Evolutionary conservation across 2,329 filamentous ascomycete species (phyloP).

Genomic region (Golovinomyces cichoracearum): DNA sequence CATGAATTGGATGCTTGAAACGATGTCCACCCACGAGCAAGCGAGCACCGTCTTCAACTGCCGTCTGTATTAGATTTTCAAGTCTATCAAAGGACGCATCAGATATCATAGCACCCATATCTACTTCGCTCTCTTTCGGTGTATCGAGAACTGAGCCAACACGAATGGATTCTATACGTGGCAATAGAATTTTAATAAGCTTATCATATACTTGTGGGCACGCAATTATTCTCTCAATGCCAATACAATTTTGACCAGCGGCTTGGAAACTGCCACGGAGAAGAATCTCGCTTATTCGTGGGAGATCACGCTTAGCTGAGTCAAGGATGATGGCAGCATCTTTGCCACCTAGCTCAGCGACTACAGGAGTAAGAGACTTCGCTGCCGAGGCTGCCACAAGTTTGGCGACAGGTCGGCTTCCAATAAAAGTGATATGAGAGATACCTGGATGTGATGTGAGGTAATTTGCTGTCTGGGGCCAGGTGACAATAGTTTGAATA

Average conservation of each 20-base stretch:
- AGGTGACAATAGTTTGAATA: constrained; percentile 66
- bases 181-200: constrained; percentile 43
- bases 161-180: constrained; percentile 47
- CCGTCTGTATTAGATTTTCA: constrained; percentile 50
- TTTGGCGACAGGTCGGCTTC: constrained; percentile 63
- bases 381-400: constrained; percentile 70
- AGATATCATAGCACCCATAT: constrained; percentile 80
- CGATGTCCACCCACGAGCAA: constrained; percentile 59
- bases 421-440: constrained; percentile 85
- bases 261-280: constrained; percentile 88
- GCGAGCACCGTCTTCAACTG: constrained; percentile 51
- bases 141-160: constrained; percentile 41
- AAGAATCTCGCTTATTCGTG: constrained; percentile 53
- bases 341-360: constrained; percentile 83
- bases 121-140: constrained; percentile 26
- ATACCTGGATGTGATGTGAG: constrained; percentile 68
- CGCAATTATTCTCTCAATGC: constrained; percentile 77
- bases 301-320: constrained; percentile 35
- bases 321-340: constrained; percentile 79
- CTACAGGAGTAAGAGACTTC: constrained; percentile 60
- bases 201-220: constrained; percentile 48
- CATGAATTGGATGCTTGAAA: constrained; percentile 43
- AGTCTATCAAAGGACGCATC: constrained; percentile 47
- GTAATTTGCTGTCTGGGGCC: constrained; percentile 56
- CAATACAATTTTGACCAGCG: constrained; percentile 90